Percentiles rank a stretch among this genome's conserved stretches.
Conservation (phyloP, 2,329 filamentous ascomycete genomes). For the Biscogniauxia sp. region DNA sequence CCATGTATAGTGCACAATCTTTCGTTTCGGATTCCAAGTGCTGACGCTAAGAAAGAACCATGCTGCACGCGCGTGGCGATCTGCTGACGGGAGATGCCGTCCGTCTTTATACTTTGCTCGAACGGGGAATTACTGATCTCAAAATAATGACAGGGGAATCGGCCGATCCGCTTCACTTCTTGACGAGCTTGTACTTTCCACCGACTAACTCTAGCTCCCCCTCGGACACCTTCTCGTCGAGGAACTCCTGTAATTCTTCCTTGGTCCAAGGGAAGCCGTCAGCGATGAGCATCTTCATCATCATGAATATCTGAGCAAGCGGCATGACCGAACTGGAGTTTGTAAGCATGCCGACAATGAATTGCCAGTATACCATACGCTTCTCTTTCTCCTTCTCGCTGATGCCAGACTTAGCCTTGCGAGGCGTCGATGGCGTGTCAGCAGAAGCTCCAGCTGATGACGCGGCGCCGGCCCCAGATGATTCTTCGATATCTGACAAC, state of each 20-base stretch:
- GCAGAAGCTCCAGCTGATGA: slow-evolving; percentile 17
- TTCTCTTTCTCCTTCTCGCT: slow-evolving; percentile 63
- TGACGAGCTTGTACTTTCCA: slow-evolving; percentile 67
- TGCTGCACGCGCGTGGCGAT: neutral
- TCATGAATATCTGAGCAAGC: slow-evolving; percentile 79
- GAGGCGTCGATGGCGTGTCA: slow-evolving; percentile 40
- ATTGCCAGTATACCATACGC: slow-evolving; percentile 76
- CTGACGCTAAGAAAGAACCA: neutral
- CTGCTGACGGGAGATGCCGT: neutral
- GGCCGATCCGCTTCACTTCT: slow-evolving; percentile 44
- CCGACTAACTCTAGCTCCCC: slow-evolving; percentile 67
- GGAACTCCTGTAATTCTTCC: slow-evolving; percentile 80
- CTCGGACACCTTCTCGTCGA: slow-evolving; percentile 72
- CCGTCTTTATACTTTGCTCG: neutral
- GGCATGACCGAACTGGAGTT: slow-evolving; percentile 83
- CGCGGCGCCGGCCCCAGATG: slow-evolving; percentile 20
- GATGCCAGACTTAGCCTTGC: slow-evolving; percentile 49
- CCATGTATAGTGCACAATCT: neutral
- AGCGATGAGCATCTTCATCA: slow-evolving; percentile 88
- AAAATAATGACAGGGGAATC: neutral
- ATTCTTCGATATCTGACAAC: slow-evolving; percentile 42
- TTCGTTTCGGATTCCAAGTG: neutral
- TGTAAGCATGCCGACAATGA: slow-evolving; percentile 92
- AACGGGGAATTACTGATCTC: neutral
- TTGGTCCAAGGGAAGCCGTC: slow-evolving; percentile 88